Evolutionary conservation across 495 filamentous ascomycete genomes (phyloP).

Genomic region (Xylaria cubensis): DNA sequence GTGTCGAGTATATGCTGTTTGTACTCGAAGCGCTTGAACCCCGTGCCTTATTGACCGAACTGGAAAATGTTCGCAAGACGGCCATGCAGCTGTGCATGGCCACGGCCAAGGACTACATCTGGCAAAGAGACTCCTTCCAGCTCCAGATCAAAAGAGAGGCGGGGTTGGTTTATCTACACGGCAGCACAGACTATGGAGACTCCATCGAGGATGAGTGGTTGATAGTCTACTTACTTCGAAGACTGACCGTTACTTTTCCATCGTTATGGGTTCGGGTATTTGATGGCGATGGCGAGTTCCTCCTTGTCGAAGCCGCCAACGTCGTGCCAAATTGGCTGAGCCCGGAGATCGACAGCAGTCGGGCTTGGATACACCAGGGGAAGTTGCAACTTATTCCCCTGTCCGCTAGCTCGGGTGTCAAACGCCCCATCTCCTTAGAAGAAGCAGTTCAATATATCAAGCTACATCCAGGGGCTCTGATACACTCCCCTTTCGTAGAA

Average conservation of each 20-base stretch:
- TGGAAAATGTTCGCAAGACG: constrained; percentile 74
- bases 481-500: constrained; percentile 75
- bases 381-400: constrained; percentile 76
- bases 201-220: constrained; percentile 98
- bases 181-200: constrained; percentile 85
- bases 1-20: constrained; percentile 84
- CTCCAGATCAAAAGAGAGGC: constrained; percentile 64
- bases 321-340: constrained; percentile 88
- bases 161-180: constrained; percentile 64
- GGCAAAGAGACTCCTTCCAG: constrained; percentile 84
- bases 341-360: constrained; percentile 85
- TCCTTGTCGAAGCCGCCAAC: constrained; percentile 92
- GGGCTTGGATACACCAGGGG: constrained; percentile 82
- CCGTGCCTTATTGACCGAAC: constrained; percentile 53
- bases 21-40: constrained; percentile 66
- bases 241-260: constrained; percentile 74
- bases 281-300: constrained; percentile 93
- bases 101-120: constrained; percentile 84
- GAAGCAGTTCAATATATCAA: constrained; percentile 67
- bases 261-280: constrained; percentile 81
- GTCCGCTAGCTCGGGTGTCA: constrained; percentile 34
- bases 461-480: constrained; percentile 56
- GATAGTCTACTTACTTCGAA: constrained; percentile 87
- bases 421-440: constrained; percentile 59
- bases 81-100: constrained; percentile 66